Base-by-base conservation (phyloP, 352 stramenopile genomes). In the Phytophthora crassamura region DNA sequence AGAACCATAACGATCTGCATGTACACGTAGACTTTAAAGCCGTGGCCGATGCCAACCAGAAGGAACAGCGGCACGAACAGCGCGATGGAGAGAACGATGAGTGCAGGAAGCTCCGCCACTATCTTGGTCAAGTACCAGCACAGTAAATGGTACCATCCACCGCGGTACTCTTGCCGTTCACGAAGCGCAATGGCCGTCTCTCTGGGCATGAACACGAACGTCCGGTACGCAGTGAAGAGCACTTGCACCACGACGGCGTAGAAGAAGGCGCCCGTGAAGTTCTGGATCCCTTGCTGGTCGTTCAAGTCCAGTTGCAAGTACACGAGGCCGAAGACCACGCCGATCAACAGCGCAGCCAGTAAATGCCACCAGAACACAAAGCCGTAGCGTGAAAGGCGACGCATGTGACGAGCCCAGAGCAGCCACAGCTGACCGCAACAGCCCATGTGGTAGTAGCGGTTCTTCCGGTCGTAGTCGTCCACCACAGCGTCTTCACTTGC, bases 41-140 rank as follows among this genome's bases (percentile, higher is more conserved):
- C 70, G 33, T 74, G 39, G 3, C 64, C 57, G 52, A 88, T 80
- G 2, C 77, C 74, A 36, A 88, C 51, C 2, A 86, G 65, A 25
- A 86, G 39, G 43, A 82, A 84, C 3, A 77, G 46, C 0, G 75
- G 75, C 25, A 72, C 53, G 16, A 88, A 76, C 18, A 82, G 58
- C 18, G 71, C 49, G 32, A 85, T 69, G 4, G 78, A 80, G 2
- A 84, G 50, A 35, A 82, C 20, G 9, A 88, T 52, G 1, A 82
- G 74, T 7, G 66, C 69, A 4, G 62, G 63, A 4, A 85, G 38
- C 38, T 82, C 78, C 5, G 70, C 75, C 11, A 74, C n/a, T 11
- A 83, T 71, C 43, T 84, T 82, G 7, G 75, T 71, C 8, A 76
- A 51, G 40, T 82, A 84, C 78, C 75, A 87, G 12, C 71, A 78